Evolutionary conservation across 805 yeast genomes (phyloP), one percentile per base, ranked within the genome.

Genomic region (Saturnispora saitoi): DNA sequence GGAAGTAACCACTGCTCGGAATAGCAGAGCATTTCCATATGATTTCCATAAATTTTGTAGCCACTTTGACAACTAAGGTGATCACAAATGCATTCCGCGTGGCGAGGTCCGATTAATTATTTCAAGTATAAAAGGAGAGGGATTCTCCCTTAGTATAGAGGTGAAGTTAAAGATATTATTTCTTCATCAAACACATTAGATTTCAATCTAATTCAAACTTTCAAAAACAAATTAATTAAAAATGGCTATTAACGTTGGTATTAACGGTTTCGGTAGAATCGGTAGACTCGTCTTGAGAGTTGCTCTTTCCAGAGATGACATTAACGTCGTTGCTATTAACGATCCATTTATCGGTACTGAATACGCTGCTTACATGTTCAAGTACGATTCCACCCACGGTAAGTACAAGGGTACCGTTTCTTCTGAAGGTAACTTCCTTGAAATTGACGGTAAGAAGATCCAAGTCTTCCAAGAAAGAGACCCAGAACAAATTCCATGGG

Each of bases 361-460:
- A 59, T 87, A 87, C 72, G 95, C 95, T 64, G 86, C 95, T 56
- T 87, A 87, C 80, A 81, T 87, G 88, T 86, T 87, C 86, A 88
- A 87, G 77, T 87, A 86, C 73, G 96, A 87, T 72, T 86, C 95
- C 53, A 87, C 95, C 58, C 96, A 87, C 76, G 95, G 95, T 64
- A 75, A 73, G 67, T 88, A 70, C 83, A 70, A 73, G 65, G 96
- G 96, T 64, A 79, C 73, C 53, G 95, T 87, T 54, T 53, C 72
- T 59, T 53, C 60, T 57, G 77, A 77, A 57, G 87, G 73, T 54
- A 75, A 73, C 61, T 61, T 69, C 64, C 70, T 87, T 54, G 68
- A 83, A 70, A 78, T 87, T 66, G 78, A 83, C 67, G 91, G 88
- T 61, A 67, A 76, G 60, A 68, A 72, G 63, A 78, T 86, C 67